Base-by-base conservation (phyloP, 2,329 filamentous ascomycete genomes). In the Sporothrix schenckii region DNA sequence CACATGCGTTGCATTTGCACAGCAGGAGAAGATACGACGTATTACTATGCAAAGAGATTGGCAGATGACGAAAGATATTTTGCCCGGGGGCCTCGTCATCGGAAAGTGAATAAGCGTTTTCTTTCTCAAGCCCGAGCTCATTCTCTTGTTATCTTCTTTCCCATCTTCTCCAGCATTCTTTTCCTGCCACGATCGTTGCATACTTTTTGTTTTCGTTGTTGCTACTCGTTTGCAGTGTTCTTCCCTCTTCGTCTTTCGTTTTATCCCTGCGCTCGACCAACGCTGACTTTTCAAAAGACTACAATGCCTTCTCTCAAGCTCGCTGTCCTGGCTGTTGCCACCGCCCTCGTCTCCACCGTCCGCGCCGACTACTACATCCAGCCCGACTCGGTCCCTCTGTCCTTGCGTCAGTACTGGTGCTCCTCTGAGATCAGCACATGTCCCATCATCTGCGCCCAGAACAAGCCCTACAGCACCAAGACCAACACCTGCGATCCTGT, bases 381-480 rank as follows among this genome's bases (percentile, higher is more conserved):
- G 67, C 91, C 91, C 4, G 75, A 81, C 19, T 85, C 80, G 44
- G 90, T 94, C 2, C 76, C 84, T 3, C 74, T 87, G 49, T 74
- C 80, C 61, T 80, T 79, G 16, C 73, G 73, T 89, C 87, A 84
- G 71, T 76, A 77, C 13, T 94, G 91, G 91, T 94, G 91, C 79
- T 72, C 78, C 34, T 83, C 84, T 74, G 88, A 93, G 80, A 81
- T 77, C 74, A 83, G 83, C 75, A 84, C 86, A 68, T 94, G 91
- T 81, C 91, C 90, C 14, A 80, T 89, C 74, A 91, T 94, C 80
- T 94, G 91, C 84, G 80, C 87, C 66, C 89, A 93, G 74, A 78
- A 77, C 16, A 79, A 84, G 76, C 79, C 83, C 74, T 77, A 85
- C 78, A 84, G 81, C 58, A 87, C 85, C 41, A 72, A 83, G 58